These are phyloP conservation scores for Pythium apleroticum DNA, from an alignment of 352 stramenopile species.

Conservation along the genomic window DNA sequence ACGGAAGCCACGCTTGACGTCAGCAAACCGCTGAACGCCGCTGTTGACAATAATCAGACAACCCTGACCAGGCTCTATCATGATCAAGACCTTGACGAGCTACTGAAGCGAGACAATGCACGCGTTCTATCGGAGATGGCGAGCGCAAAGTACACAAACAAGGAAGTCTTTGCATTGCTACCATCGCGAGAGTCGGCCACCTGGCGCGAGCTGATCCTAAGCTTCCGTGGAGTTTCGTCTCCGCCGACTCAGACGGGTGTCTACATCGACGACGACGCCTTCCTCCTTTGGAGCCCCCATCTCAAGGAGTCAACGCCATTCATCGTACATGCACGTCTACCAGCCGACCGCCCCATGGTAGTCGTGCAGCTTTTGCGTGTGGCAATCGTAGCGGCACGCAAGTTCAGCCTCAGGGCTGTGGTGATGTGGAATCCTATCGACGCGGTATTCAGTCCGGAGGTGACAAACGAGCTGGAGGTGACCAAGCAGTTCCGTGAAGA, in stretches of 20 bases:
- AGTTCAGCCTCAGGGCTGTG: not conserved
- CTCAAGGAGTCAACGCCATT: not conserved
- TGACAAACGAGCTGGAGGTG: not conserved
- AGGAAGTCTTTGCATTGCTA: not conserved
- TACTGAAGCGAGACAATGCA: constrained; percentile 45
- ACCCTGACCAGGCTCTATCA: constrained; percentile 28
- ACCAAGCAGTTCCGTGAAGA: too few relatives aligned
- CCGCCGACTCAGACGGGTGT: not conserved
- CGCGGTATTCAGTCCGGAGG: not conserved
- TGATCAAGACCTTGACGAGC: constrained; percentile 36
- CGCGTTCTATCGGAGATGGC: constrained; percentile 38
- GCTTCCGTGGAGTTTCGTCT: not conserved
- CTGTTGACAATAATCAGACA: not conserved
- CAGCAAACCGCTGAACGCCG: not conserved
- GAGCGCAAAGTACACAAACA: not conserved
- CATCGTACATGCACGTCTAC: not conserved
- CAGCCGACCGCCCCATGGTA: too few relatives aligned
- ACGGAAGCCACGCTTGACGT: constrained; percentile 39
- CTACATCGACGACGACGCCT: not conserved
- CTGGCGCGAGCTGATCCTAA: not conserved
- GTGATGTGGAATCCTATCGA: not conserved
- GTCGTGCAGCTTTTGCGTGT: not conserved
- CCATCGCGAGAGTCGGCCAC: not conserved
- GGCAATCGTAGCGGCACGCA: not conserved
- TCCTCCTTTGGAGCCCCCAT: not conserved